Evolutionary conservation across 176 grass and related monocot genomes (phyloP), one percentile per base, ranked within the genome.

Genomic region (Zea luxurians): DNA sequence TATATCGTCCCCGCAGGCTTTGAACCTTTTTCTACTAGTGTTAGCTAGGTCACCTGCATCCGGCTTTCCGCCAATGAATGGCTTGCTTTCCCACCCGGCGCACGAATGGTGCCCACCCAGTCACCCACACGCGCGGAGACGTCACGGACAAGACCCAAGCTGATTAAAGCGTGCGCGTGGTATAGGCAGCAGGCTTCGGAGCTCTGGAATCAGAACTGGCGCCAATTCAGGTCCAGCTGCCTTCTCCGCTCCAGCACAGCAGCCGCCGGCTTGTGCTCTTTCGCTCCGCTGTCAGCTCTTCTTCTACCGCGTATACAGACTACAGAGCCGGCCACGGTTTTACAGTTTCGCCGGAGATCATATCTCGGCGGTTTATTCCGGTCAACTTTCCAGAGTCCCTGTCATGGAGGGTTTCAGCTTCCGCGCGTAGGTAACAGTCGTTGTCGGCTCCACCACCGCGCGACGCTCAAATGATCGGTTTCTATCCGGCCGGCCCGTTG

Each of bases 351-450:
- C 54, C 58, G 20, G 8, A 2, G 41, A 46, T 18, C 5, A 41
- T 46, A 18, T 21, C 41, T 21, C 38, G 41, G n/a, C 43, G 9
- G 42, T 6, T 68, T 57, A 57, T 58, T 59, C 54, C 54, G 54
- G n/a, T 44, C 66, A 69, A 70, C 62, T 76, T 76, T 76, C 48
- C 59, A 54, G 20, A 27, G 53, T 18, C 53, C 52, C 5, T 16
- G 38, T 40, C 38, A 2, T 4, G 27, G 38, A 40, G 38, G 4
- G 38, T 40, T 75, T 38, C 21, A 55, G 66, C 42, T 16, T 44
- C 50, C 50, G 11, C 58, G 55, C 8, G 55, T 85, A 67, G 78
- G 78, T 81, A 85, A 73, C 48, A 37, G 82, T 85, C 82, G 82
- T 66, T 85, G 60, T 89, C 87, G 2, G 58, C 44, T 37, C 15